Evolutionary conservation across 345 rosid genomes (phyloP), one percentile per base, ranked within the genome.

Genomic region (Corchorus capsularis): DNA sequence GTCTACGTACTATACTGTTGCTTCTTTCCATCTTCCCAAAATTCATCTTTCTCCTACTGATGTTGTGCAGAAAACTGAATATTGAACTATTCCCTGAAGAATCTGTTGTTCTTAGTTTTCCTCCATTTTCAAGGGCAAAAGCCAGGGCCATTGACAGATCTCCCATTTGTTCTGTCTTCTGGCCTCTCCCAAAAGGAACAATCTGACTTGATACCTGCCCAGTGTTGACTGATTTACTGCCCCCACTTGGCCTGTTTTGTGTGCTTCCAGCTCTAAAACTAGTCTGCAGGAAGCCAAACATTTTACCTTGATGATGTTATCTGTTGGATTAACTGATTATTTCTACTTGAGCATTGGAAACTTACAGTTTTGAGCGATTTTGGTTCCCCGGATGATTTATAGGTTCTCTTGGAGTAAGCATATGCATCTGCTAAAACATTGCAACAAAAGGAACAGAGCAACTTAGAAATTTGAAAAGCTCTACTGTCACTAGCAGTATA

Each of bases 41-140:
- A 39, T 78, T 90, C 76, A 82, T 54, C 45, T 89, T 82, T 87
- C 88, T 86, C 72, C 85, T 86, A 41, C 94, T 86, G 22, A 91
- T 80, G 64, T 90, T 91, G 63, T 87, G 87, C 34, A 93, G 82
- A 83, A 91, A 92, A 69, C 84, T 82, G 49, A 93, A 81, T 72
- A 92, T 63, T 20, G 96, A 80, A 13, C 78, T 63, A 50, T 73
- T 89, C 63, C 83, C 86, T 3, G 92, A 82, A 4, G 91, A 89
- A 71, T 88, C 93, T 78, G 67, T 22, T 81, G 82, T 86, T 78
- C 81, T 76, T 46, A 89, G 77, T 35, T 88, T 90, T 56, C 94
- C 92, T 70, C 93, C 99, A 64, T 90, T 92, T 81, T 91, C 89
- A 3, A 92, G 77, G 72, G 94, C 94, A 82, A 89, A 88, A 67